phyloP scores from a whole-genome alignment of 768 basidiomycete species.

The Podaxis carcinomalis region DNA sequence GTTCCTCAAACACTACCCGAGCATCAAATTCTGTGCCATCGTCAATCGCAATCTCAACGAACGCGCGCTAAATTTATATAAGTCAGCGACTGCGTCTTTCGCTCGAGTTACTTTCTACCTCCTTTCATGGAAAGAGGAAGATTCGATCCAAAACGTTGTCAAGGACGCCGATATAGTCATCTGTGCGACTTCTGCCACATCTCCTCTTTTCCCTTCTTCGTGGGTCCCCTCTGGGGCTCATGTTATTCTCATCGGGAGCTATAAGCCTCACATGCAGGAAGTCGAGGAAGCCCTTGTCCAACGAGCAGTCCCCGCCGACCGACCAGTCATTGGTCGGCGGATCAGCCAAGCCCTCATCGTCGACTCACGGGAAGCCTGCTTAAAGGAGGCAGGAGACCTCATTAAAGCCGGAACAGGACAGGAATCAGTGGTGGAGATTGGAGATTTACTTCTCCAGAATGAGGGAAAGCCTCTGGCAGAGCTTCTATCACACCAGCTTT shows the following conservation, averaged over 20 bases:
- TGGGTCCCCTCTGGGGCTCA: conserved; percentile 64
- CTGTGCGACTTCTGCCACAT: conserved; percentile 69
- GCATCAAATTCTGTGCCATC: conserved; percentile 51
- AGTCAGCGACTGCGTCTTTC: conserved; percentile 19
- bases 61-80: conserved; percentile 38
- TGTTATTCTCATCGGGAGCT: conserved; percentile 77
- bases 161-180: conserved; percentile 54
- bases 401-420: conserved; percentile 44
- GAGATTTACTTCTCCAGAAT: conserved; percentile 44
- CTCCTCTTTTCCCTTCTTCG: conserved; percentile 63
- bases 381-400: conserved; percentile 80
- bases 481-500: background rate
- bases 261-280: conserved; percentile 78
- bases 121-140: conserved; percentile 14
- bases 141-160: conserved; percentile 28
- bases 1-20: conserved; percentile 52
- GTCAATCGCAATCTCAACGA: conserved; percentile 55
- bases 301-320: conserved; percentile 34
- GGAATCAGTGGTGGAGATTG: conserved; percentile 59
- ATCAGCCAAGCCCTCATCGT: conserved; percentile 46
- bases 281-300: conserved; percentile 54
- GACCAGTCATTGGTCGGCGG: background rate
- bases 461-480: conserved; percentile 8
- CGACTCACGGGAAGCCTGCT: conserved; percentile 69
- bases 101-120: conserved; percentile 20